Conservation (phyloP, 257 asterid species). For the Nyctanthes arbortristis region DNA sequence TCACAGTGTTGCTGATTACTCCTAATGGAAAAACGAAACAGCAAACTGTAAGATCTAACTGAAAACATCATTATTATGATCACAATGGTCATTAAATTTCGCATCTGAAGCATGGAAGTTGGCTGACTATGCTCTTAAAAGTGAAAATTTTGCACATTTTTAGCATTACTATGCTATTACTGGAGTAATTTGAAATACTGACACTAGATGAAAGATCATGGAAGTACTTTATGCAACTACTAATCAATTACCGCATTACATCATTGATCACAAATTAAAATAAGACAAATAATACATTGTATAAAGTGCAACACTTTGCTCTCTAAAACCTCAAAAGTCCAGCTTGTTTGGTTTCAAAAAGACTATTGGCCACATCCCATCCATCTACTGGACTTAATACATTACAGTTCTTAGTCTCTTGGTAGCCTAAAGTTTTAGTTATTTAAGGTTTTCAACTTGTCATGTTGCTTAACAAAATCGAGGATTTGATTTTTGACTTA, state of each 20-base stretch:
- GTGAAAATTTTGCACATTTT: background rate
- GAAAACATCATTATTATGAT: background rate
- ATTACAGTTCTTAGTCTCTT: background rate
- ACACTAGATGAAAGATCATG: background rate
- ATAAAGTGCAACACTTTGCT: background rate
- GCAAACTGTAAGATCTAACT: slow-evolving; percentile 1
- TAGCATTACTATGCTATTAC: background rate
- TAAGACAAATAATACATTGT: background rate
- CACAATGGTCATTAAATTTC: background rate
- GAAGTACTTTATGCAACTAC: background rate
- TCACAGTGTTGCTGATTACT: slow-evolving; percentile 37
- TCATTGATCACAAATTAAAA: slow-evolving; percentile 1
- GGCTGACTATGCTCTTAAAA: background rate
- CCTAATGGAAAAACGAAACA: slow-evolving; percentile 26
- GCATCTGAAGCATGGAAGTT: background rate
- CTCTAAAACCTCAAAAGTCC: background rate
- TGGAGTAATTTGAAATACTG: background rate
- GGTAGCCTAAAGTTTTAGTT: background rate
- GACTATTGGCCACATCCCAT: background rate
- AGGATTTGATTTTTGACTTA: slow-evolving; percentile 37
- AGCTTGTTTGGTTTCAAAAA: background rate
- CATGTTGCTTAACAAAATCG: background rate
- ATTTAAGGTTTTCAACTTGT: background rate
- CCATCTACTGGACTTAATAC: background rate
- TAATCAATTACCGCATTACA: background rate